phyloP scores from a whole-genome alignment of 495 filamentous ascomycete species.

The Daldinia concentrica region DNA sequence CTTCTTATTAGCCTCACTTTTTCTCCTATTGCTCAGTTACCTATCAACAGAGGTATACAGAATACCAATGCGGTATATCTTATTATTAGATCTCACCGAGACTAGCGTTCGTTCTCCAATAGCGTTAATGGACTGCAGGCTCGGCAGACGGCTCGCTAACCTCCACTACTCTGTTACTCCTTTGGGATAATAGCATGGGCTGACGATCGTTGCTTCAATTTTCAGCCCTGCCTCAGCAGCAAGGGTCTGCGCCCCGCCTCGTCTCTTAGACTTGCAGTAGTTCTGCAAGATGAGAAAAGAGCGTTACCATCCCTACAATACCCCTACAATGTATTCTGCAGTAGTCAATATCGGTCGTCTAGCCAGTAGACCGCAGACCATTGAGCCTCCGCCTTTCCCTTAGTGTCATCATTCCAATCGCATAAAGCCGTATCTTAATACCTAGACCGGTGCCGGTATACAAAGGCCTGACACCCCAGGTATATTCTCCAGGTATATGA shows the following conservation, averaged over 20 bases:
- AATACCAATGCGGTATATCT: neutral
- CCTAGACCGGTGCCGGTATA: slow-evolving; percentile 11
- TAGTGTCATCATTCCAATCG: slow-evolving; percentile 25
- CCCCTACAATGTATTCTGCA: slow-evolving; percentile 11
- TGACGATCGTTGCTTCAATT: slow-evolving; percentile 39
- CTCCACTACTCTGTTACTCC: slow-evolving; percentile 5
- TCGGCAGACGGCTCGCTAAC: slow-evolving; percentile 22
- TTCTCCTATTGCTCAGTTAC: neutral
- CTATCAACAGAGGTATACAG: neutral
- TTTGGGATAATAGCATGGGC: slow-evolving; percentile 26
- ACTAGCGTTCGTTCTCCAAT: slow-evolving; percentile 24
- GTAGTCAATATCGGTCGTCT: neutral
- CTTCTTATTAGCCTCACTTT: slow-evolving; percentile 27
- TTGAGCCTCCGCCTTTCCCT: slow-evolving; percentile 12
- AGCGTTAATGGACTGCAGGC: slow-evolving; percentile 10
- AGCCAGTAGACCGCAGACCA: slow-evolving; percentile 15
- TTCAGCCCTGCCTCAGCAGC: slow-evolving; percentile 40
- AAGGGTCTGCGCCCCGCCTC: slow-evolving; percentile 25
- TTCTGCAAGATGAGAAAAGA: slow-evolving; percentile 27
- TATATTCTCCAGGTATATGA: slow-evolving; percentile 40
- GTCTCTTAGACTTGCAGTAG: slow-evolving; percentile 31
- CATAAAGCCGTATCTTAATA: slow-evolving; percentile 3
- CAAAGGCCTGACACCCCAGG: slow-evolving; percentile 15
- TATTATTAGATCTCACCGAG: slow-evolving; percentile 35
- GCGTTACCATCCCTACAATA: slow-evolving; percentile 12